A percentile compares a stretch with the other conserved stretches of the same genome.
Evolutionary conservation across 2,329 filamentous ascomycete species (phyloP).

Genomic region (Xylaria polymorpha): DNA sequence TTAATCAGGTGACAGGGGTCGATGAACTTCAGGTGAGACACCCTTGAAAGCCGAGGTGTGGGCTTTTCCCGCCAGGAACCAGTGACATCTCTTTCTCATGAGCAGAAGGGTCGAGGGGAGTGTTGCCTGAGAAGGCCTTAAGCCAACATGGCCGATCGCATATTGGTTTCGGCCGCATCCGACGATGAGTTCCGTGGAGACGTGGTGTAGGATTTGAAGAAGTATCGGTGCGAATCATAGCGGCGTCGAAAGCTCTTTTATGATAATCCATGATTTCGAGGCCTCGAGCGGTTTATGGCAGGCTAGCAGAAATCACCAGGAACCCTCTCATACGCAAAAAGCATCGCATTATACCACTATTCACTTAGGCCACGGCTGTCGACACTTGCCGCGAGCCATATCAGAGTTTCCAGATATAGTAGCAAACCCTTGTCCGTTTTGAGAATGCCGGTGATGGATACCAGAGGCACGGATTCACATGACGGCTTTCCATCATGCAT

Average conservation of each 20-base stretch:
- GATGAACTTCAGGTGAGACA: slow-evolving; percentile 38
- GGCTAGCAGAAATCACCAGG: slow-evolving; percentile 6
- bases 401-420: slow-evolving; percentile 1
- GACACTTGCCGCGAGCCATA: slow-evolving; percentile 15
- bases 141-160: slow-evolving; percentile 27
- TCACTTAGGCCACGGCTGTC: slow-evolving; percentile 7
- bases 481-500: slow-evolving; percentile 24
- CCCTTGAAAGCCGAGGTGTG: slow-evolving; percentile 42
- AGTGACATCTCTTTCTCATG: slow-evolving; percentile 38
- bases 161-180: slow-evolving; percentile 34
- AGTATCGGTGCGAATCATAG: not conserved
- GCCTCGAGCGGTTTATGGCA: not conserved
- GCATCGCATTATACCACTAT: slow-evolving; percentile 6
- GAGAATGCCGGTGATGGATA: slow-evolving; percentile 6
- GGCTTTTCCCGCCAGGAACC: slow-evolving; percentile 36
- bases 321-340: not conserved
- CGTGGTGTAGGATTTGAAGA: slow-evolving; percentile 6
- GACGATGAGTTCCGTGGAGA: slow-evolving; percentile 19
- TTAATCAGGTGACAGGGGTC: slow-evolving; percentile 40
- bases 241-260: slow-evolving; percentile 14
- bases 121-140: slow-evolving; percentile 44
- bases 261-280: slow-evolving; percentile 10
- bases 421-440: slow-evolving; percentile 23
- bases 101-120: slow-evolving; percentile 30
- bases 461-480: slow-evolving; percentile 21